Evolutionary conservation across 768 basidiomycete genomes (phyloP).

Genomic region (Daedaleopsis sinensis): DNA sequence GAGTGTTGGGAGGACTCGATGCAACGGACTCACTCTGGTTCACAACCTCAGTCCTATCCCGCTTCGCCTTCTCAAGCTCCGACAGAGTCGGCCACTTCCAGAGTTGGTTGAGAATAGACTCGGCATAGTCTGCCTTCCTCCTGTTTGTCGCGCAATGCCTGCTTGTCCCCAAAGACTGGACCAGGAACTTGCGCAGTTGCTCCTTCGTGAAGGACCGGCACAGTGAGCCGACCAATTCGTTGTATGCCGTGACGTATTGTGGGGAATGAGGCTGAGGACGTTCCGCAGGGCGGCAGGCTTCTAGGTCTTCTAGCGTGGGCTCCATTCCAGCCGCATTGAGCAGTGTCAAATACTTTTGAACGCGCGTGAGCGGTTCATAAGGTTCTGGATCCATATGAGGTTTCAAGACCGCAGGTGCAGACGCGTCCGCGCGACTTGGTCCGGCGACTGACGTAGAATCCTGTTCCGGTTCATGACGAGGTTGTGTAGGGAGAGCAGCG

Average conservation of each 20-base stretch:
- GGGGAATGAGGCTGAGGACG: constrained; percentile 44
- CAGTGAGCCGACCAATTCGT: constrained; percentile 52
- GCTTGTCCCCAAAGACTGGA: constrained; percentile 46
- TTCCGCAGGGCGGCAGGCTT: constrained; percentile 50
- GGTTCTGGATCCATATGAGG: not conserved
- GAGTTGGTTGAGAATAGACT: constrained; percentile 56
- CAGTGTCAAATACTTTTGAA: constrained; percentile 60
- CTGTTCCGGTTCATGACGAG: constrained; percentile 5
- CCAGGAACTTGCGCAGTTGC: constrained; percentile 60
- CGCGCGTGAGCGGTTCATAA: constrained; percentile 16
- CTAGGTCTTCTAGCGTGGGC: constrained; percentile 63
- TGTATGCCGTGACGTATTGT: constrained; percentile 57
- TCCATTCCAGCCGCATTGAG: constrained; percentile 47
- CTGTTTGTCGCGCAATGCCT: constrained; percentile 12
- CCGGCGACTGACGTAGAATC: constrained; percentile 13
- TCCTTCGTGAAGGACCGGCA: constrained; percentile 63
- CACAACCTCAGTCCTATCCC: constrained; percentile 51
- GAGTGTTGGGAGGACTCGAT: not conserved
- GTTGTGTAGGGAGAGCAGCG: constrained; percentile 5
- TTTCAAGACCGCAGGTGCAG: not conserved
- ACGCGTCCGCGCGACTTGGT: constrained; percentile 4
- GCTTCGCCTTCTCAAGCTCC: constrained; percentile 50
- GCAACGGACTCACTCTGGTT: constrained; percentile 43
- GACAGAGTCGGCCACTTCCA: constrained; percentile 73
- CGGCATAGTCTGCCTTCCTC: constrained; percentile 31